Percentiles rank a stretch among this genome's conserved stretches.
Evolutionary conservation across 306 rosid species (phyloP).

Genomic region (Nissolia schottii): DNA sequence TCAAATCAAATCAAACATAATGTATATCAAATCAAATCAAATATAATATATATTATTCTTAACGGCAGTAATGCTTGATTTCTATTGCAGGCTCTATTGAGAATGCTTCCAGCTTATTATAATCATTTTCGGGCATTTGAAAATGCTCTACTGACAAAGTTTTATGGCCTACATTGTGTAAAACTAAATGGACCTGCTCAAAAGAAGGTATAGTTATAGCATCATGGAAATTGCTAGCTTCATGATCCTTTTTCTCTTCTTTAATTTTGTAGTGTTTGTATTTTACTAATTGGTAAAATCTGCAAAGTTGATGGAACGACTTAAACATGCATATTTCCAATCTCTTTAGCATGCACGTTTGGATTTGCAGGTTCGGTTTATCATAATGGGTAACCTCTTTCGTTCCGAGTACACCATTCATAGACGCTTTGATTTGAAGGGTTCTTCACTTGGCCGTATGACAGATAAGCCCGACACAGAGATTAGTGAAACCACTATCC

Average conservation of each 20-base stretch:
- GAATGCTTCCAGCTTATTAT: conserved; percentile 96
- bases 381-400: conserved; percentile 93
- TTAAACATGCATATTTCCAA: background rate
- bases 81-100: conserved; percentile 63
- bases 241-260: too few relatives aligned
- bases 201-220: conserved; percentile 67
- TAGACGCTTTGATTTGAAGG: conserved; percentile 85
- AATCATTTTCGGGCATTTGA: conserved; percentile 82
- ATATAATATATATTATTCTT: too few relatives aligned
- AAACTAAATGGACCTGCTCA: conserved; percentile 66
- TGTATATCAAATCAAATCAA: too few relatives aligned
- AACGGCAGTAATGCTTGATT: background rate
- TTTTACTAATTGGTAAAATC: too few relatives aligned
- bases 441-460: conserved; percentile 84
- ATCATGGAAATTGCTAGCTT: background rate
- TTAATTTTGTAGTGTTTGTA: background rate
- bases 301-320: background rate
- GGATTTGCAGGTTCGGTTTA: conserved; percentile 76
- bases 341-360: background rate
- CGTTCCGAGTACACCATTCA: conserved; percentile 72
- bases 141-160: conserved; percentile 86
- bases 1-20: too few relatives aligned
- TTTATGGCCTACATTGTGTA: conserved; percentile 89
- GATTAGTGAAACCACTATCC: conserved; percentile 80
- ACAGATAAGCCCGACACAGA: conserved; percentile 77